A percentile compares a stretch with the other conserved stretches of the same genome.
phyloP scores from a whole-genome alignment of 1,284 basidiomycete genomes.

The Mycosarcoma mackinlayi region DNA sequence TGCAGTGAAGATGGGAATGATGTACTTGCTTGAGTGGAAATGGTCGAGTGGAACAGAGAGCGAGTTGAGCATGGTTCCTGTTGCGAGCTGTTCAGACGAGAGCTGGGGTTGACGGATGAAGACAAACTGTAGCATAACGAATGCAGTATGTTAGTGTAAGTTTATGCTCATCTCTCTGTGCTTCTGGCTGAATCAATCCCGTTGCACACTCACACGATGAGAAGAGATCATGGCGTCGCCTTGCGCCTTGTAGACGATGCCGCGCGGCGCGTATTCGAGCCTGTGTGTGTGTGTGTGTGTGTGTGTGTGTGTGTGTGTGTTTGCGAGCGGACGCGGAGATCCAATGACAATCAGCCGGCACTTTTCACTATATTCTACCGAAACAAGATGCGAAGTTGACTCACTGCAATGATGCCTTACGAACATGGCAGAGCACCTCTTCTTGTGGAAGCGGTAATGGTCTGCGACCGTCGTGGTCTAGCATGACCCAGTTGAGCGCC shows the following conservation, averaged over 20 bases:
- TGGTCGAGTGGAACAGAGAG: slow-evolving; percentile 55
- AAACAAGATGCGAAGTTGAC: no score
- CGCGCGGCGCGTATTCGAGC: slow-evolving; percentile 24
- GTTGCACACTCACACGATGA: slow-evolving; percentile 44
- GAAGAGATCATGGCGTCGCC: slow-evolving; percentile 51
- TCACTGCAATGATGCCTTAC: slow-evolving; percentile 43
- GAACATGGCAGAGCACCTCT: slow-evolving; percentile 33
- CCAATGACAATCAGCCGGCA: no score
- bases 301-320: no score
- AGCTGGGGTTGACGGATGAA: slow-evolving; percentile 48
- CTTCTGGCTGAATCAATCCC: no score
- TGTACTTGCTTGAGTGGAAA: slow-evolving; percentile 46
- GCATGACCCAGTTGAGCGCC: slow-evolving; percentile 63
- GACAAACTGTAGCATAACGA: slow-evolving; percentile 30
- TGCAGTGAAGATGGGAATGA: slow-evolving; percentile 58
- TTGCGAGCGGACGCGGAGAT: no score
- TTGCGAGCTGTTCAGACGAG: neutral
- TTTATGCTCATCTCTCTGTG: neutral
- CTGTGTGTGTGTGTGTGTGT: slow-evolving; percentile 11
- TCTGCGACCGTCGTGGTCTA: slow-evolving; percentile 37
- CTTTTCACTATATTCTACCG: no score
- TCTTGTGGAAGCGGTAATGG: slow-evolving; percentile 58
- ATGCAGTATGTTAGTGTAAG: neutral
- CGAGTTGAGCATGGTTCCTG: slow-evolving; percentile 17
- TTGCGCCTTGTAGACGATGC: slow-evolving; percentile 45